phyloP scores from a whole-genome alignment of 345 rosid genomes.

The Streptanthus diversifolius region DNA sequence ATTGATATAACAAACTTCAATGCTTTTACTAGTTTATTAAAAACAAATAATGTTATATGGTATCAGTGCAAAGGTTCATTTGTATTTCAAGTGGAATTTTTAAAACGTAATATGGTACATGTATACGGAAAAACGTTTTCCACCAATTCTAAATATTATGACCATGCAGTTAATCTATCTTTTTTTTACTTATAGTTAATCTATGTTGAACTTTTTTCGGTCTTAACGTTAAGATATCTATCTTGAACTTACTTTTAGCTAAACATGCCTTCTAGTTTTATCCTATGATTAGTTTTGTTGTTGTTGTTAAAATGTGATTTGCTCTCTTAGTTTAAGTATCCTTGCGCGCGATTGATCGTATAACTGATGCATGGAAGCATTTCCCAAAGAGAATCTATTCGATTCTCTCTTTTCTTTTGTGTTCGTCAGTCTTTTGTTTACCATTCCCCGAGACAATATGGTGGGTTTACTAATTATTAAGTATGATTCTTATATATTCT shows the following conservation, averaged over 20 bases:
- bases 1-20: neutral
- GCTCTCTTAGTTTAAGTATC: neutral
- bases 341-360: neutral
- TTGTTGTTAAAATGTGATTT: too few species aligned
- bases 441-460: conserved; percentile 63
- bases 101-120: neutral
- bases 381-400: conserved; percentile 65
- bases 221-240: too few species aligned
- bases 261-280: too few species aligned
- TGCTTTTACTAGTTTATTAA: neutral
- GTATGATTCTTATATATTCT: conserved; percentile 12
- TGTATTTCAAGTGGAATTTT: neutral
- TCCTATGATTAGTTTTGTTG: too few species aligned
- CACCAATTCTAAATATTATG: neutral
- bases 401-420: conserved; percentile 41
- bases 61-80: neutral
- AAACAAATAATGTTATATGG: neutral
- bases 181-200: neutral
- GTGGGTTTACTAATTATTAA: conserved; percentile 33
- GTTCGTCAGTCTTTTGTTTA: conserved; percentile 69
- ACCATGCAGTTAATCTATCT: neutral
- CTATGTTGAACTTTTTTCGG: too few species aligned
- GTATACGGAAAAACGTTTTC: neutral
- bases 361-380: conserved; percentile 52
- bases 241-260: too few species aligned